Evolutionary conservation across 1,139 yeast genomes (phyloP).

Genomic region (Saccharomyces hybrid): DNA sequence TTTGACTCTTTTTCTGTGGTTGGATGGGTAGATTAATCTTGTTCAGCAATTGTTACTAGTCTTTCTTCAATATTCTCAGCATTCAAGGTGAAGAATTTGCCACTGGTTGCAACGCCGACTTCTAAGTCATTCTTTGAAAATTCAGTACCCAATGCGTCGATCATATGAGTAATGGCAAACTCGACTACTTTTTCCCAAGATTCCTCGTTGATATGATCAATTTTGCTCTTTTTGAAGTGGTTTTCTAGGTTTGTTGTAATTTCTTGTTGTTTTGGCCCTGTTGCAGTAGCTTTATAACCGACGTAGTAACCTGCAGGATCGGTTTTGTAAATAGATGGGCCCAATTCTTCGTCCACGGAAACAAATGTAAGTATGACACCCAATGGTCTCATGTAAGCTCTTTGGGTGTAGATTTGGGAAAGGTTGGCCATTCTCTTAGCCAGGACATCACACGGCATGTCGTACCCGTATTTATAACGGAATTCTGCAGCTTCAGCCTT

Average conservation of each 20-base stretch:
- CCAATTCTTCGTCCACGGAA: conserved; percentile 79
- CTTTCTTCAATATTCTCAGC: conserved; percentile 92
- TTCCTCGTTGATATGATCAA: conserved; percentile 42
- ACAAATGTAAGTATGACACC: conserved; percentile 89
- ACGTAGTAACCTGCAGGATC: conserved; percentile 97
- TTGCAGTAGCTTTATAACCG: conserved; percentile 86
- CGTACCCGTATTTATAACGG: conserved; percentile 89
- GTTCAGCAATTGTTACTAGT: conserved; percentile 89
- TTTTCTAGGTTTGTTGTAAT: conserved; percentile 87
- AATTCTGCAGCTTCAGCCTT: conserved; percentile 95
- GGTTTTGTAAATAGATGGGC: conserved; percentile 87
- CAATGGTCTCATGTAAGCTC: conserved; percentile 98
- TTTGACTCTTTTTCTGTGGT: neutral
- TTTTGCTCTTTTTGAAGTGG: conserved; percentile 56
- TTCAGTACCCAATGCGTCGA: conserved; percentile 84
- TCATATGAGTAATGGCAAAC: conserved; percentile 76
- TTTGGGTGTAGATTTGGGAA: conserved; percentile 90
- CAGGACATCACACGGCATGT: conserved; percentile 90
- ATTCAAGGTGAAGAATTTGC: conserved; percentile 59
- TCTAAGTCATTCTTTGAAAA: conserved; percentile 90
- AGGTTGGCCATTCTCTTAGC: conserved; percentile 94
- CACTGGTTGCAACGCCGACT: conserved; percentile 75
- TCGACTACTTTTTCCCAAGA: conserved; percentile 89
- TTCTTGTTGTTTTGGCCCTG: conserved; percentile 97
- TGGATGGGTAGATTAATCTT: conserved; percentile 46